phyloP scores from a whole-genome alignment of 768 basidiomycete species.

The Calvatia gigantea region DNA sequence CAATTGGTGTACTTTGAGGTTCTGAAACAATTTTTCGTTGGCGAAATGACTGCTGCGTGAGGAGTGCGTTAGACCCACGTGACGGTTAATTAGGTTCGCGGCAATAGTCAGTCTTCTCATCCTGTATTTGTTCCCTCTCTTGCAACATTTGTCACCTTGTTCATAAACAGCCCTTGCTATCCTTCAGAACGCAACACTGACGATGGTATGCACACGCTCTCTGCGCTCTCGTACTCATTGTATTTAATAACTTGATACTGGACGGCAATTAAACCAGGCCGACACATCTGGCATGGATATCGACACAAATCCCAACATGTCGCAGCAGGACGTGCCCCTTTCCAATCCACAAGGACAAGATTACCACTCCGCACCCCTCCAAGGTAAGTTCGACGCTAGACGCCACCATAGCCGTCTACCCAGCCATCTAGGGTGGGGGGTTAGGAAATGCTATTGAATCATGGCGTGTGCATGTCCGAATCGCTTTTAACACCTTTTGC shows the following conservation, averaged over 20 bases:
- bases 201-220: neutral
- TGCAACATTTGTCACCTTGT: slow-evolving; percentile 9
- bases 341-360: slow-evolving; percentile 6
- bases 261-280: slow-evolving; percentile 5
- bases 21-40: neutral
- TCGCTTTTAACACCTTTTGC: neutral
- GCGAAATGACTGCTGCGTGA: neutral
- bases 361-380: neutral
- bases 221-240: neutral
- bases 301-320: neutral
- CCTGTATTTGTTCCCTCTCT: neutral
- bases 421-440: neutral
- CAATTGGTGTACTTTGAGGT: neutral
- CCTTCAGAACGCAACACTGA: neutral
- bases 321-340: slow-evolving; percentile 1
- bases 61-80: slow-evolving; percentile 1
- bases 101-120: slow-evolving; percentile 8
- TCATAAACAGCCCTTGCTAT: slow-evolving; percentile 9
- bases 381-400: slow-evolving; percentile 10
- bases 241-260: slow-evolving; percentile 2
- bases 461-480: slow-evolving; percentile 2
- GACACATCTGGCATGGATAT: slow-evolving; percentile 11
- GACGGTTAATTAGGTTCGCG: slow-evolving; percentile 13
- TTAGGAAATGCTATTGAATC: neutral
- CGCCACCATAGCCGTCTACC: neutral